Conservation (phyloP, 495 filamentous ascomycete species). For the Penicillium steckii region DNA sequence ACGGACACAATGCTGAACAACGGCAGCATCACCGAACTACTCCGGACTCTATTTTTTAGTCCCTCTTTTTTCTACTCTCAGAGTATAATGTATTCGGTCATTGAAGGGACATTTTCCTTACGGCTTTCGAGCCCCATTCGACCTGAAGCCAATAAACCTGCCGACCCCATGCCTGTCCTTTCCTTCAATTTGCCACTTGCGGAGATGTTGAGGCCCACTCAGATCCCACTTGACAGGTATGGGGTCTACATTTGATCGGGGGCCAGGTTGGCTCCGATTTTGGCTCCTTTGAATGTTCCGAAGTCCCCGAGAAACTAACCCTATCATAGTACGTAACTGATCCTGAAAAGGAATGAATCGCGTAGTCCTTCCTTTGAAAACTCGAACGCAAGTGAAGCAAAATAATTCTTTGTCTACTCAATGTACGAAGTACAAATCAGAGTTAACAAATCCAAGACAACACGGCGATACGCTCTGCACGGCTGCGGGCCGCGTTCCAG, state of each 20-base stretch:
- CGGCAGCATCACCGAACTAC: not conserved
- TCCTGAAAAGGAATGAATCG: not conserved
- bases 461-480: slow-evolving; percentile 14
- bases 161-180: not conserved
- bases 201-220: slow-evolving; percentile 7
- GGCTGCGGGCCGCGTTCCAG: slow-evolving; percentile 16
- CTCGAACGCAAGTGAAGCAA: not conserved
- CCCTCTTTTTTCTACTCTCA: not conserved
- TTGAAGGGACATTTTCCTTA: not conserved
- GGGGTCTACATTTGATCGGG: not conserved
- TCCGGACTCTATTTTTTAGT: not conserved
- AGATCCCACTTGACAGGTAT: slow-evolving; percentile 2
- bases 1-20: not conserved
- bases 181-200: slow-evolving; percentile 13
- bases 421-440: not conserved
- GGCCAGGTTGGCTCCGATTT: not conserved
- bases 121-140: not conserved
- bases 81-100: not conserved
- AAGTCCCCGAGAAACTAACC: not conserved
- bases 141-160: not conserved
- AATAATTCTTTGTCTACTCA: not conserved
- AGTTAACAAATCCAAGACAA: too few relatives aligned
- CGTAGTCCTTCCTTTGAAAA: not conserved
- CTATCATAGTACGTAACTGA: not conserved
- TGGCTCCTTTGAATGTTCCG: not conserved